A percentile compares a stretch with the other conserved stretches of the same genome.
phyloP scores from a whole-genome alignment of 208 protist genomes.

The Crithidia fasciculata region DNA sequence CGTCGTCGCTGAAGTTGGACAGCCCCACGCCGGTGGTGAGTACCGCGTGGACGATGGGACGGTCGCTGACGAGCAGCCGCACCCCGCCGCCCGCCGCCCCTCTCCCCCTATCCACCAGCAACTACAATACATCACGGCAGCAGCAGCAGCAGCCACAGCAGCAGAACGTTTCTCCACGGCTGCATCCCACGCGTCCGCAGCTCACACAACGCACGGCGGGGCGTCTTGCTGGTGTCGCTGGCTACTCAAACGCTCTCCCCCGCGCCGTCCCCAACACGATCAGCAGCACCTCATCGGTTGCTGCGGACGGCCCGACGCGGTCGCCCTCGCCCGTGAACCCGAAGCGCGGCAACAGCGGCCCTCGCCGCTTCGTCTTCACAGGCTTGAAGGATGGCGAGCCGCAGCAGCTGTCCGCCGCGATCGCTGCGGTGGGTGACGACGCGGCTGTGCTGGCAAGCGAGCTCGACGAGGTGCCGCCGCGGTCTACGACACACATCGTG shows the following conservation, averaged over 20 bases:
- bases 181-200: slow-evolving; percentile 12
- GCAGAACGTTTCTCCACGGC: neutral
- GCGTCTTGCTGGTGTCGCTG: slow-evolving; percentile 24
- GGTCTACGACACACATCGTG: slow-evolving; percentile 75
- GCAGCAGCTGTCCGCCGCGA: slow-evolving; percentile 40
- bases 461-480: slow-evolving; percentile 65
- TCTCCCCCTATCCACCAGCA: neutral
- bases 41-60: slow-evolving; percentile 32
- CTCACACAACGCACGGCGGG: slow-evolving; percentile 27
- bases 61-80: slow-evolving; percentile 28
- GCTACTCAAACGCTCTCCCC: neutral
- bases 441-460: slow-evolving; percentile 56
- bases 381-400: slow-evolving; percentile 64
- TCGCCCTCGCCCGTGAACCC: slow-evolving; percentile 87
- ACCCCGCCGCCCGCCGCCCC: slow-evolving; percentile 16
- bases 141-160: neutral
- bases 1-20: slow-evolving; percentile 37
- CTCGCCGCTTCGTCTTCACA: slow-evolving; percentile 79
- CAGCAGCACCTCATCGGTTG: slow-evolving; percentile 66
- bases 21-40: slow-evolving; percentile 29
- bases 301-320: slow-evolving; percentile 60
- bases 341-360: slow-evolving; percentile 57
- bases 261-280: slow-evolving; percentile 33
- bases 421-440: slow-evolving; percentile 55
- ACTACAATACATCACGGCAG: neutral